Base-by-base conservation (phyloP, 2,329 filamentous ascomycete species). In the Fusarium redolens region DNA sequence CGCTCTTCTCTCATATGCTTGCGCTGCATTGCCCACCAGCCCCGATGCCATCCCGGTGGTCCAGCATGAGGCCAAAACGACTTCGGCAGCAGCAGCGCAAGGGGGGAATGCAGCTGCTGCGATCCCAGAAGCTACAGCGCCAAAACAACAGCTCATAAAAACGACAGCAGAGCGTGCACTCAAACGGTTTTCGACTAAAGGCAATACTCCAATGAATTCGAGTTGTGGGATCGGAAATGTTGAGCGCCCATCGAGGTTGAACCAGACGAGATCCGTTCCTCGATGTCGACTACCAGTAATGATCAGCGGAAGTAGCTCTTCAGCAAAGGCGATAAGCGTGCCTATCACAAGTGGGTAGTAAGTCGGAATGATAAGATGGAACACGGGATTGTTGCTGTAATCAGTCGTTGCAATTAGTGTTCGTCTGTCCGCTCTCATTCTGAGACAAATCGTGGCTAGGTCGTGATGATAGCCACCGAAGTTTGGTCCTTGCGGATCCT, bases 151-250 rank as follows among this genome's bases (percentile, higher is more conserved):
- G 5, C 30, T 28, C 2, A 17, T 0, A 33, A 18, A 22, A 7
- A 18, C 5, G 1, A 12, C 20, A 17, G 0, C 0, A 3, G 20
- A 13, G 5, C 28, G 12, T n/a, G 2, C 0, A 3, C 6, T 4
- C 14, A 31, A 3, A 1, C 5, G 10, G 2, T 4, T 31, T 18
- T 11, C 4, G 3, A 2, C 5, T 1, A 10, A 4, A 17, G 28
- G 45, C 5, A 48, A 12, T 12, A 11, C 4, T 3, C 45, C 14
- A 12, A 50, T 50, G 20, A 33, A 50, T 8, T 50, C 5, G 8
- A 51, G 48, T 0, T 51, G n/a, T 20, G 31, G 48, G 5, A 12
- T 25, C 1, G 11, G 2, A 25, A 25, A 14, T 0, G 2, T 1
- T 10, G 31, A 0, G 5, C 9, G 0, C 7, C 4, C 15, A 1